phyloP scores from a whole-genome alignment of 805 yeast genomes.

The Starmerella gropengiesseri region DNA sequence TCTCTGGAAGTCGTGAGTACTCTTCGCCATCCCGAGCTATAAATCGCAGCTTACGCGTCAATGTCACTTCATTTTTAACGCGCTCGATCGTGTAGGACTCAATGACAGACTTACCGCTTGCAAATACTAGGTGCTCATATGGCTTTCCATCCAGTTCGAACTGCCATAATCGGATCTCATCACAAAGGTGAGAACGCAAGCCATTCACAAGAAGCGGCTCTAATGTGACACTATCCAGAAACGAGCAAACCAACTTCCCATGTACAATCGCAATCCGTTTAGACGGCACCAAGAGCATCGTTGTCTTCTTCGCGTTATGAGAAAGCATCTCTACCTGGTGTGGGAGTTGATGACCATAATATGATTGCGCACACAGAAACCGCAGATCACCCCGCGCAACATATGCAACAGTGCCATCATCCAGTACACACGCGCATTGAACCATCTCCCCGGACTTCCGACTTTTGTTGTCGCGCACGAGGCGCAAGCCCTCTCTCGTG shows the following conservation, averaged over 20 bases:
- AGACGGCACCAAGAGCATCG: slow-evolving; percentile 7
- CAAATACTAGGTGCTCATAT: slow-evolving; percentile 10
- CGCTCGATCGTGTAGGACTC: slow-evolving; percentile 15
- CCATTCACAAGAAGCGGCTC: slow-evolving; percentile 8
- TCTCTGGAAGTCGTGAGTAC: not conserved
- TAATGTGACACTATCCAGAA: slow-evolving; percentile 5
- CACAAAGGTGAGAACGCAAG: slow-evolving; percentile 2
- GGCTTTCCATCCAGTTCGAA: slow-evolving; percentile 1
- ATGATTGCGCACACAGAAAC: not conserved
- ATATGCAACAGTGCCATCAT: slow-evolving; percentile 1
- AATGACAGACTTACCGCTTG: slow-evolving; percentile 6
- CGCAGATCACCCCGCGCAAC: not conserved
- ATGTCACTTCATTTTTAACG: not conserved
- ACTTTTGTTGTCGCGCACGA: not conserved
- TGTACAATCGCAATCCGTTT: not conserved
- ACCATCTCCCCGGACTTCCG: slow-evolving; percentile 1
- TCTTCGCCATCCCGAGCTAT: slow-evolving; percentile 1
- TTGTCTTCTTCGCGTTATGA: not conserved
- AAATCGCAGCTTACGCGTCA: slow-evolving; percentile 8
- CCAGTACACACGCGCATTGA: not conserved
- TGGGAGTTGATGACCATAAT: not conserved
- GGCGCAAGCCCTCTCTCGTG: not conserved
- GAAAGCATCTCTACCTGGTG: not conserved
- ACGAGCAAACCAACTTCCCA: slow-evolving; percentile 1
- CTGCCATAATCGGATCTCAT: slow-evolving; percentile 5